Evolutionary conservation across 441 rosid genomes (phyloP), one percentile per base, ranked within the genome.

Genomic region (Melastoma candidum): DNA sequence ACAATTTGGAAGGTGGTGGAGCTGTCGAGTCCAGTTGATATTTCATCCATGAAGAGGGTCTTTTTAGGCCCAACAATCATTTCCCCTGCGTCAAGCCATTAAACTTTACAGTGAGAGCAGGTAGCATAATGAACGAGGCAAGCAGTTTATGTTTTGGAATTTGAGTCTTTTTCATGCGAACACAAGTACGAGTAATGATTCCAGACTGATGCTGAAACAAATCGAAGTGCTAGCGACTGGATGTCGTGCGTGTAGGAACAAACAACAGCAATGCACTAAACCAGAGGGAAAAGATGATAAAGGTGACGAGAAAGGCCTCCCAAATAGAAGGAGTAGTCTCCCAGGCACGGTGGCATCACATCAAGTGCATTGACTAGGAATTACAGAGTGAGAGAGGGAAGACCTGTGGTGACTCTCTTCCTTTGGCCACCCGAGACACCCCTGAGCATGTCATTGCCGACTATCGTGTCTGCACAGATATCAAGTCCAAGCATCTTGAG

Each of bases 341-440:
- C 22, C 22, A 17, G 22, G 22, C 22, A 17, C 22, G 22, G 22
- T 17, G 22, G 22, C 22, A 17, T 17, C 22, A 17, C 22, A 17
- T 17, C 22, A 17, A 0, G 22, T 17, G 22, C 22, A 17, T 17
- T 17, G 22, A 17, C 22, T 17, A 17, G 22, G 22, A 17, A 17
- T 17, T 17, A 17, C 22, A 17, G 22, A 17, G 22, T 17, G 32
- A 49, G 41, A 70, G 68, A 70, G 63, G 71, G 44, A 52, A 27
- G 48, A 90, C 97, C 96, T 68, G 98, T 83, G 43, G 98, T 87
- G 64, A 90, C 96, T 70, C 96, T 75, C 71, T 87, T 90, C 48
- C 85, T 81, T 59, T 87, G 98, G 54, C 98, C 98, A 49, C 98
- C 96, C 4, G 98, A 90, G 66, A 90, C 90, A 26, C 98, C 98